Evolutionary conservation across 2,329 filamentous ascomycete species (phyloP), one percentile per base, ranked within the genome.

Genomic region (Trichophyton mentagrophytes): DNA sequence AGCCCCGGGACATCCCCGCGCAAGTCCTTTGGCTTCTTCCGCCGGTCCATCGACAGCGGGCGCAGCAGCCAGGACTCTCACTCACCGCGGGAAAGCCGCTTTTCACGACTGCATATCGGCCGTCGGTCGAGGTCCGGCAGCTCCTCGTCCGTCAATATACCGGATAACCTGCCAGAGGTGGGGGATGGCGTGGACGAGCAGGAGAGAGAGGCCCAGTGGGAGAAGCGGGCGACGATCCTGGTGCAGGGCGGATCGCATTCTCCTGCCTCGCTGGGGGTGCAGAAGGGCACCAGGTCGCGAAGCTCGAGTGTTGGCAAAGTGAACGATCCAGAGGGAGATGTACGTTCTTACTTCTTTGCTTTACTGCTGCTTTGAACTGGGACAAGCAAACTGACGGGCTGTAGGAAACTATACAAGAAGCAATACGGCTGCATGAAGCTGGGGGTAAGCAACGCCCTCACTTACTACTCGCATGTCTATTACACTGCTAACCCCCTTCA

Each of bases 381-480:
- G 15, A 49, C 2, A 22, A 1, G 8, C 40, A 20, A 4, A 15
- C 46, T 40, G 27, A 59, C 22, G 36, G 55, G 27, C 3, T 60
- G 30, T 65, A 76, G 74, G 61, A 70, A 62, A 85, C 89, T 73
- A 96, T 99, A 62, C 92, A 96, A 74, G 86, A 95, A 75, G 93
- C 93, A n/a, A 99, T 99, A 71, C 82, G 87, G 63, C 79, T 97
- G 65, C 93, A 99, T 72, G 93, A 99, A 74, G 80, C 79, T 55
- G 92, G 92, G 61, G 77, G 80, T 81, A 67, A 65, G 73, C 63
- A 38, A 13, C 17, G 17, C 17, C 33, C 1, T 13, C 33, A 38
- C 33, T 38, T 9, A 38, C 33, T 38, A 2, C 9, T 3, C 33
- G 11, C 33, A 3, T 13, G 9, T 38, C 27, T 30, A 30, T 38